Evolutionary conservation across 2,329 filamentous ascomycete species (phyloP).

Genomic region (Fusarium lateritium): DNA sequence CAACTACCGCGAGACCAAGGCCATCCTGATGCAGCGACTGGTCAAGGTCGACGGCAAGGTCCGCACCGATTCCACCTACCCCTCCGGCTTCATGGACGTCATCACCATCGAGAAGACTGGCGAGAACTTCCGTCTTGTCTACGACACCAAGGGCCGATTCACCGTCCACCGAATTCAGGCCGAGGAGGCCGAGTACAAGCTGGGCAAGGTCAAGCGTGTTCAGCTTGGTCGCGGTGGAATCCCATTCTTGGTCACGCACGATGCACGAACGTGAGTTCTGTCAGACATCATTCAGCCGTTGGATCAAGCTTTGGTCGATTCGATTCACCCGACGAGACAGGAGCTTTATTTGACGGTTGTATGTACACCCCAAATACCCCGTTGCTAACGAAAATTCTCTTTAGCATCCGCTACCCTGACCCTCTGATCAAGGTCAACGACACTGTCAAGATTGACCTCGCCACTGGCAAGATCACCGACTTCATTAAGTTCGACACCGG

Average conservation of each 20-base stretch:
- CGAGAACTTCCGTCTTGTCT: constrained; percentile 99
- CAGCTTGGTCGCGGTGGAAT: constrained; percentile 99
- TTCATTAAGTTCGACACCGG: constrained; percentile 99
- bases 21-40: constrained; percentile 99
- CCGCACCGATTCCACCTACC: constrained; percentile 98
- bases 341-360: constrained; percentile 67
- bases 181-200: constrained; percentile 99
- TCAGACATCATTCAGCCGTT: constrained; percentile 99
- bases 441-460: constrained; percentile 98
- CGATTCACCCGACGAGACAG: constrained; percentile 54
- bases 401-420: constrained; percentile 99
- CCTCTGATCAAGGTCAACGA: constrained; percentile 99
- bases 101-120: constrained; percentile 99
- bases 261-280: constrained; percentile 99
- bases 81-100: constrained; percentile 99
- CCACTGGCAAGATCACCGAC: constrained; percentile 97
- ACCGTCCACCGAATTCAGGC: constrained; percentile 99
- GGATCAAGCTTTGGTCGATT: constrained; percentile 97
- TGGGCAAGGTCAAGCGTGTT: constrained; percentile 99
- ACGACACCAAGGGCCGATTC: constrained; percentile 99
- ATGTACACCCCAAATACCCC: constrained; percentile 58
- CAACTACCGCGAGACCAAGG: constrained; percentile 97
- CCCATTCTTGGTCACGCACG: constrained; percentile 99
- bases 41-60: constrained; percentile 99
- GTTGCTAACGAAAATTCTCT: constrained; percentile 57